Conservation (phyloP, 2,329 filamentous ascomycete genomes). For the Ramichloridium luteum region DNA sequence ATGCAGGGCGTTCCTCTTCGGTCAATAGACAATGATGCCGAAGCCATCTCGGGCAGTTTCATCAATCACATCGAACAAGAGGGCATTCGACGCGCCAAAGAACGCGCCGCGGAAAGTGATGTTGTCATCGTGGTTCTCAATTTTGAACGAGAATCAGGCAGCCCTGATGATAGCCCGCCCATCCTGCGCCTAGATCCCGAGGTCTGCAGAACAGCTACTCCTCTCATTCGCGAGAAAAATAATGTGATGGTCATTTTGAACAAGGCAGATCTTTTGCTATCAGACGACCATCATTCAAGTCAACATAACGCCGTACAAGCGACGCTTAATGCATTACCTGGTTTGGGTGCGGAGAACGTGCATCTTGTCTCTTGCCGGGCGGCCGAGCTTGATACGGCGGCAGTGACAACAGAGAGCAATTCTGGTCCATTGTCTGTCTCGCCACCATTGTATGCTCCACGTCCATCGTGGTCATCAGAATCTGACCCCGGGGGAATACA, state of each 20-base stretch:
- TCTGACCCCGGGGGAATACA: conserved; percentile 55
- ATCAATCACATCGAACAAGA: conserved; percentile 66
- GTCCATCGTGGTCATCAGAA: no score
- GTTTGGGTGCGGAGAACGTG: conserved; percentile 34
- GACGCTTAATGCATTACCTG: conserved; percentile 31
- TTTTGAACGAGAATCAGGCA: conserved; percentile 41
- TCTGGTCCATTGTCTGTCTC: no score
- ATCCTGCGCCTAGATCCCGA: conserved; percentile 37
- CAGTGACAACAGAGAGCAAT: no score
- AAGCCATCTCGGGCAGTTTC: conserved; percentile 31
- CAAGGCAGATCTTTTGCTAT: conserved; percentile 43
- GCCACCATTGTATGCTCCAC: no score
- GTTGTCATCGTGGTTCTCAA: conserved; percentile 72
- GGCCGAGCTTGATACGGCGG: conserved; percentile 27
- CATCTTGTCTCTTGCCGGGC: conserved; percentile 58
- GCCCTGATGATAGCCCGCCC: conserved; percentile 5
- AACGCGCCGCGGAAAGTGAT: conserved; percentile 71
- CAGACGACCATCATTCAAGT: background rate
- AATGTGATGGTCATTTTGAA: conserved; percentile 49
- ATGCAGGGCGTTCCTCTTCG: conserved; percentile 4
- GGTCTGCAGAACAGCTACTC: conserved; percentile 41
- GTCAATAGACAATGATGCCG: conserved; percentile 3
- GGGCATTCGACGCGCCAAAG: conserved; percentile 76
- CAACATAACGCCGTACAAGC: conserved; percentile 10
- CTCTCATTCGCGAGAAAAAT: conserved; percentile 38